These are phyloP conservation scores for Neopestalotiopsis clavispora DNA, from an alignment of 2,329 filamentous ascomycete genomes.

Conservation along the genomic window DNA sequence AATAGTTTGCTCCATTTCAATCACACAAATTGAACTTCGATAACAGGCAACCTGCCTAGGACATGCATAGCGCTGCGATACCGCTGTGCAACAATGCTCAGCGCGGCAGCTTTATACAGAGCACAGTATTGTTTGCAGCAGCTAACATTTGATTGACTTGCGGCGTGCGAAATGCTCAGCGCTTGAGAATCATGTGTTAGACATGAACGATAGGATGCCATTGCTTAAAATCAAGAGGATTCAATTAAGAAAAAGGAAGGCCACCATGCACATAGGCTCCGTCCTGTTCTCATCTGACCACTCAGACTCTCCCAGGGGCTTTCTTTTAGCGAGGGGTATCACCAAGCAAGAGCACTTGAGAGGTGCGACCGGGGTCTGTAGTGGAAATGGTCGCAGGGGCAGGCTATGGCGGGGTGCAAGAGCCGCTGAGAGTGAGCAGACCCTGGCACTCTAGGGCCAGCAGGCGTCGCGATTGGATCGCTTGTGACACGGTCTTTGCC, in stretches of 20 bases:
- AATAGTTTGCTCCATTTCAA: no score
- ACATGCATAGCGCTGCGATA: no score
- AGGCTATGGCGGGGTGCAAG: background rate
- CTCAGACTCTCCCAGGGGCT: background rate
- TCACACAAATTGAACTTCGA: no score
- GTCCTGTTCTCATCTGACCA: background rate
- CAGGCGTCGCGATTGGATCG: conserved; percentile 5
- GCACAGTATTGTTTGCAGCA: no score
- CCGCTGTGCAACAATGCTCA: no score
- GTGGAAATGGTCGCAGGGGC: background rate
- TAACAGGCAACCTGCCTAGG: no score
- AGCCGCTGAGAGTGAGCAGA: background rate
- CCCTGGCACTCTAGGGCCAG: background rate
- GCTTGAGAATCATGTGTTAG: background rate
- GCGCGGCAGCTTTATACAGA: no score
- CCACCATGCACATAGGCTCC: background rate
- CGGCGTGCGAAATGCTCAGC: background rate
- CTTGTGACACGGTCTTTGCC: background rate
- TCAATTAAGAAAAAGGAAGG: background rate
- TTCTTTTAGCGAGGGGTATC: background rate
- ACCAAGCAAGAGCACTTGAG: background rate
- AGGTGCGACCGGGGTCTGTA: background rate
- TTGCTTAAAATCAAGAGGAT: background rate
- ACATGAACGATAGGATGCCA: background rate
- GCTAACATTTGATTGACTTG: background rate